Percentiles rank a stretch among this genome's conserved stretches.
Evolutionary conservation across 345 rosid species (phyloP).

Genomic region (Stellera chamaejasme): DNA sequence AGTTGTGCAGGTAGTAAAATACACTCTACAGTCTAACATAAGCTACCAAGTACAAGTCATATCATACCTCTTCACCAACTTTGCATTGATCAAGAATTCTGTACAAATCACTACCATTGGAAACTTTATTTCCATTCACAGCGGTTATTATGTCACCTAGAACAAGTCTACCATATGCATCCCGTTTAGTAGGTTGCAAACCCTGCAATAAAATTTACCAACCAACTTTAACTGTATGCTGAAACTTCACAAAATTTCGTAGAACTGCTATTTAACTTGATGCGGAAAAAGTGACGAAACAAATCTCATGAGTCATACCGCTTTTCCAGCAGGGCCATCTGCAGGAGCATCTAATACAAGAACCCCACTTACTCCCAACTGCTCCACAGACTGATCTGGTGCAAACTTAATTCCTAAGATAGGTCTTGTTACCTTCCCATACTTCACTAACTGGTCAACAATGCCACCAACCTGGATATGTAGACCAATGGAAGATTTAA

Average conservation of each 20-base stretch:
- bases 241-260: not conserved
- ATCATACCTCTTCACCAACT: conserved; percentile 72
- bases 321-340: conserved; percentile 96
- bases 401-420: conserved; percentile 94
- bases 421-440: conserved; percentile 86
- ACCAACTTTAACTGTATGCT: conserved; percentile 2
- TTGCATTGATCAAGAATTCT: conserved; percentile 88
- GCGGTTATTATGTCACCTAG: conserved; percentile 93
- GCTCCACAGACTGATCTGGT: conserved; percentile 96
- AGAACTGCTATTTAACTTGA: not conserved
- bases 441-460: conserved; percentile 85
- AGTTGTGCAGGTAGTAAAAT: not conserved
- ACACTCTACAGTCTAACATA: not conserved
- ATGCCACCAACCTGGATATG: conserved; percentile 74
- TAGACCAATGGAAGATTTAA: conserved; percentile 5
- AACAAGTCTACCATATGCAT: conserved; percentile 77
- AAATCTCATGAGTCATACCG: conserved; percentile 43
- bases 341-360: conserved; percentile 91
- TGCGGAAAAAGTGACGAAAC: not conserved
- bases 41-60: not conserved
- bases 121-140: conserved; percentile 66
- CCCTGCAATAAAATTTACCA: conserved; percentile 46
- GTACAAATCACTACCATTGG: conserved; percentile 84
- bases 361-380: conserved; percentile 94
- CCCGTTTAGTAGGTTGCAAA: conserved; percentile 73